These are phyloP conservation scores for Casaregolazyma suthepensis DNA, from an alignment of 1,139 yeast species.

Conservation along the genomic window DNA sequence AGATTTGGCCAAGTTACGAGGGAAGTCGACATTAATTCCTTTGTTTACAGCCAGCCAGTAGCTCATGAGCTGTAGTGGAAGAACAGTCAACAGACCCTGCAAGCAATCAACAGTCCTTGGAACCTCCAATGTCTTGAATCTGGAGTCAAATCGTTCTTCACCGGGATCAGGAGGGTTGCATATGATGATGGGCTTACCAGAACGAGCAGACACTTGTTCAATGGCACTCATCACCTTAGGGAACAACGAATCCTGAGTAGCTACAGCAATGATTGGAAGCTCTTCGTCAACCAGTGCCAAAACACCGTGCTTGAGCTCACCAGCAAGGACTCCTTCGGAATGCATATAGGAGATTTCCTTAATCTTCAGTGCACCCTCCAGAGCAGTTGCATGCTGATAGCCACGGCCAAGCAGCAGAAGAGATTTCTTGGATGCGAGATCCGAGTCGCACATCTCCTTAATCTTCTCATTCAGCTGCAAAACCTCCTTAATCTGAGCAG, in stretches of 20 bases:
- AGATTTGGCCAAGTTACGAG: constrained; percentile 96
- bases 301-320: constrained; percentile 98
- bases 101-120: constrained; percentile 96
- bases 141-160: constrained; percentile 28
- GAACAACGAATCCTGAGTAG: constrained; percentile 95
- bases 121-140: constrained; percentile 60
- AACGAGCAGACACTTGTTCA: constrained; percentile 95
- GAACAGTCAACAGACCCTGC: constrained; percentile 91
- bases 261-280: constrained; percentile 91
- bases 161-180: constrained; percentile 74
- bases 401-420: constrained; percentile 93
- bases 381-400: constrained; percentile 92
- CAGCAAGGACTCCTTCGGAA: constrained; percentile 98
- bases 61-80: constrained; percentile 93
- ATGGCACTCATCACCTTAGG: constrained; percentile 95
- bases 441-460: constrained; percentile 65
- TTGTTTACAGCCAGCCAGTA: constrained; percentile 96
- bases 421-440: constrained; percentile 76
- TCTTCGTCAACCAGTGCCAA: constrained; percentile 92
- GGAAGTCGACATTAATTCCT: constrained; percentile 97
- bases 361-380: constrained; percentile 97
- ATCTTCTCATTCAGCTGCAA: constrained; percentile 68
- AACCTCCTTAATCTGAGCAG: constrained; percentile 77
- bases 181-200: constrained; percentile 92
- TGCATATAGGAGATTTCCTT: constrained; percentile 99